A percentile compares a stretch with the other conserved stretches of the same genome.
Conservation (phyloP, 2,329 filamentous ascomycete species). For the Aschersonia sp. region DNA sequence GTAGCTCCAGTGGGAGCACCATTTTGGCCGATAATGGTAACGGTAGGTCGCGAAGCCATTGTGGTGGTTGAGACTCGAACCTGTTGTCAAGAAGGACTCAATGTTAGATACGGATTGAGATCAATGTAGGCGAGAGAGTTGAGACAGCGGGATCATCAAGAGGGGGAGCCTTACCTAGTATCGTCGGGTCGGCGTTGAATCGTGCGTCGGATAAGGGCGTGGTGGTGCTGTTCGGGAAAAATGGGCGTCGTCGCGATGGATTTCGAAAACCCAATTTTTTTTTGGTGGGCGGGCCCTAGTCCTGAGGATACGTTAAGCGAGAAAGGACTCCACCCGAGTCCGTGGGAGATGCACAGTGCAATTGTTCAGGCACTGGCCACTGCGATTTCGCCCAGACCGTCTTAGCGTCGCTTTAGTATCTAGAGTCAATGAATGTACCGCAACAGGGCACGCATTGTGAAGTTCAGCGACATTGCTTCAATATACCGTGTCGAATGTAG, state of each 20-base stretch:
- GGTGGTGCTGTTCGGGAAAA: slow-evolving; percentile 9
- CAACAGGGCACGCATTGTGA: too few relatives aligned
- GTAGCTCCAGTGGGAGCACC: slow-evolving; percentile 82
- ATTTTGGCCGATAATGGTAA: slow-evolving; percentile 94
- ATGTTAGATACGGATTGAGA: not conserved
- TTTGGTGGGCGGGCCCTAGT: slow-evolving; percentile 23
- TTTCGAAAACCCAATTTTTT: slow-evolving; percentile 18
- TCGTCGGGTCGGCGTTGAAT: slow-evolving; percentile 25
- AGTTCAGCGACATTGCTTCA: too few relatives aligned
- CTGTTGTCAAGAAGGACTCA: slow-evolving; percentile 1
- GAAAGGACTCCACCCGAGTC: not conserved
- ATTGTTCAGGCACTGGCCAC: not conserved
- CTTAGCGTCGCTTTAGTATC: too few relatives aligned
- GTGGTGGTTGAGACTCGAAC: slow-evolving; percentile 25
- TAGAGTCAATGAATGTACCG: too few relatives aligned
- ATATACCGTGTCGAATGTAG: too few relatives aligned
- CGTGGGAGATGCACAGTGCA: not conserved
- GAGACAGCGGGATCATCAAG: not conserved
- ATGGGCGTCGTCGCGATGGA: slow-evolving; percentile 16
- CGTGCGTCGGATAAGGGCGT: slow-evolving; percentile 18
- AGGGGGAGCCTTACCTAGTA: slow-evolving; percentile 17
- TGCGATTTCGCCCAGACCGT: too few relatives aligned
- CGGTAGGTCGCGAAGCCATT: slow-evolving; percentile 95
- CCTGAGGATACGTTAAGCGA: slow-evolving; percentile 15
- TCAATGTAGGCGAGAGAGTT: not conserved